Base-by-base conservation (phyloP, 2,329 filamentous ascomycete genomes). In the Colletotrichum sp. region DNA sequence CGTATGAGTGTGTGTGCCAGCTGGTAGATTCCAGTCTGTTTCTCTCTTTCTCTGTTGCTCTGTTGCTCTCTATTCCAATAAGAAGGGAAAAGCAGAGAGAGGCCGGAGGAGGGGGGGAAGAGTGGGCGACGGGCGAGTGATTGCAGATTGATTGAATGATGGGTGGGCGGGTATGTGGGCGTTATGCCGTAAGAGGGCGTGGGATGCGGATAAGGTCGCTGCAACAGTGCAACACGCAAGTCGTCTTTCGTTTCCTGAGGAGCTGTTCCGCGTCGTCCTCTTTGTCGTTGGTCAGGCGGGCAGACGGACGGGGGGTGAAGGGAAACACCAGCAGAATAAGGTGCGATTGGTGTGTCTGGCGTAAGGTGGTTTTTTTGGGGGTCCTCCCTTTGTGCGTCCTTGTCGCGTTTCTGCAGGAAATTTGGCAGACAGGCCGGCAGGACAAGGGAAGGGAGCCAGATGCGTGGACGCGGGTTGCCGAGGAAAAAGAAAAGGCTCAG, bases 321-420 rank as follows among this genome's bases (percentile, higher is more conserved):
- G 59, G 65, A 5, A 18, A 10, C 67, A 62, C 55, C 15, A 36
- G 34, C 49, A 75, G 52, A 72, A 68, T 34, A 72, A 32, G 55
- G 62, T 68, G 69, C 64, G 62, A 69, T 72, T 73, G 69, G 69
- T 57, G 73, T 72, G 69, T 76, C 32, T 76, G 32, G 73, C 39
- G 26, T 60, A 76, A 76, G 70, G 73, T 76, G 70, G 34, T 69
- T 73, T 76, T 76, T 73, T 76, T 69, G 18, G 73, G 64, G 73
- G 39, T 62, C 28, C 55, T 73, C 44, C 63, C 65, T 60, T 68
- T 71, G 67, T 66, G 69, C n/a, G n/a, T 52, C 44, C 44, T 52
- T 52, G 44, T 52, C 44, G 44, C 44, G 44, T 67, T 64, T 71
- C 59, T 71, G 68, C 62, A 65, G 59, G 26, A 55, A 36, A 32